phyloP scores from a whole-genome alignment of 495 filamentous ascomycete species.

The Xylaria intraflava region DNA sequence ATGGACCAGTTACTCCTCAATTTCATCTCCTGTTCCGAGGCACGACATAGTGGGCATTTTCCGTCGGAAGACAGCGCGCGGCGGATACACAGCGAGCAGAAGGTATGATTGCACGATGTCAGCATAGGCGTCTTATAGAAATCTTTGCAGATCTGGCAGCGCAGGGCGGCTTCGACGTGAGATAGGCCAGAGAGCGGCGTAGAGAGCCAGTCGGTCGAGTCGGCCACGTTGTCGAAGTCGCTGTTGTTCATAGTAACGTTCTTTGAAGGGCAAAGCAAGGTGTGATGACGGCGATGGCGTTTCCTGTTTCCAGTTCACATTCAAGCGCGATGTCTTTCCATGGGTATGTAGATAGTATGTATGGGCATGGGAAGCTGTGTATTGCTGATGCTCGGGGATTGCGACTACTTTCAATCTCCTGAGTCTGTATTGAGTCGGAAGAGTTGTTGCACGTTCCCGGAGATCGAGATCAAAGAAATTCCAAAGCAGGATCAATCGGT shows the following conservation, averaged over 20 bases:
- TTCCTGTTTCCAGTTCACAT: not conserved
- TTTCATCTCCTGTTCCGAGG: constrained; percentile 70
- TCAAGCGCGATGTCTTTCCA: not conserved
- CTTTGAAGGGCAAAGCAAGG: not conserved
- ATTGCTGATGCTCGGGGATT: too few species aligned
- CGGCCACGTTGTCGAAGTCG: constrained; percentile 55
- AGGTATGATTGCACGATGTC: constrained; percentile 90
- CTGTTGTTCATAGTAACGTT: constrained; percentile 5
- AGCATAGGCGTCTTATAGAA: constrained; percentile 91
- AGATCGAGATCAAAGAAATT: too few species aligned
- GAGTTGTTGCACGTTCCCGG: too few species aligned
- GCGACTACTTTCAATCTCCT: too few species aligned
- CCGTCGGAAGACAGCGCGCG: constrained; percentile 71
- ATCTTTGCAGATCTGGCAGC: constrained; percentile 97
- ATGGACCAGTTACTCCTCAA: constrained; percentile 76
- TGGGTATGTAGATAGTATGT: not conserved
- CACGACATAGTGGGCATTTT: constrained; percentile 79
- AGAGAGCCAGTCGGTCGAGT: constrained; percentile 89
- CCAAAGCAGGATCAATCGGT: too few species aligned
- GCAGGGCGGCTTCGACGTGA: constrained; percentile 75
- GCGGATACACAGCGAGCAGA: constrained; percentile 93
- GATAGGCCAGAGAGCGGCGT: constrained; percentile 68
- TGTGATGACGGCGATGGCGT: not conserved
- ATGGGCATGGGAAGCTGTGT: too few species aligned
- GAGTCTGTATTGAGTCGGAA: too few species aligned